A percentile compares a stretch with the other conserved stretches of the same genome.
phyloP scores from a whole-genome alignment of 108 stramenopile genomes.

The Aurantiochytrium sp. region DNA sequence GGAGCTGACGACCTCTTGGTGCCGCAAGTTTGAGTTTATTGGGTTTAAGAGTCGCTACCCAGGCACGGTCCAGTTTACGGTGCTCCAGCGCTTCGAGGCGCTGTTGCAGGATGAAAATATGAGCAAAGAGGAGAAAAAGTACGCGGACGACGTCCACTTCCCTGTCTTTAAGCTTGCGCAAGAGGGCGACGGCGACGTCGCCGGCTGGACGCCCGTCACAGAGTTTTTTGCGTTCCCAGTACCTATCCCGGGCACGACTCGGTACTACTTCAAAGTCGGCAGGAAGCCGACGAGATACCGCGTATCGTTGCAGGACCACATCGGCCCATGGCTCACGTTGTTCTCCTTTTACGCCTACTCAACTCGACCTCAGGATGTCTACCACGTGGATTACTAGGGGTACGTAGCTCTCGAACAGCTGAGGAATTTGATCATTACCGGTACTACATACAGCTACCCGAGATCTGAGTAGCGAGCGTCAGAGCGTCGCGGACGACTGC shows the following conservation, averaged over 20 bases:
- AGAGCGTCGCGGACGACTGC: too few relatives aligned
- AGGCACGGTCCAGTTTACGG: not conserved
- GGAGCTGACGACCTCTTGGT: not conserved
- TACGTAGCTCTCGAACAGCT: not conserved
- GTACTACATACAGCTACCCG: too few relatives aligned
- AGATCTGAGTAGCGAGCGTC: too few relatives aligned
- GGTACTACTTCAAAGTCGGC: not conserved
- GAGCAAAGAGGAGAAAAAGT: constrained; percentile 1
- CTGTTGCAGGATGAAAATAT: not conserved
- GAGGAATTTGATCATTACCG: too few relatives aligned
- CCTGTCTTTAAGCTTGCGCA: not conserved
- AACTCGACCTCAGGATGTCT: not conserved
- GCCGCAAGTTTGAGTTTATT: constrained; percentile 16
- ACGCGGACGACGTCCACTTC: not conserved
- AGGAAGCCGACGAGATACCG: not conserved
- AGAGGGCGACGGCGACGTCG: not conserved
- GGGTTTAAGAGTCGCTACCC: not conserved
- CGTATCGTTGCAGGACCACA: not conserved
- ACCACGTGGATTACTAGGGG: not conserved
- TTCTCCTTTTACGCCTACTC: constrained; percentile 25
- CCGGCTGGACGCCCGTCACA: not conserved
- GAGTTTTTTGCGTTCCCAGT: constrained; percentile 1
- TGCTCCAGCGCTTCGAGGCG: not conserved
- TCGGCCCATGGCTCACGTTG: constrained; percentile 6
- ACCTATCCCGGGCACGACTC: not conserved